Conservation (phyloP, 306 rosid species). For the Malus sieversii region DNA sequence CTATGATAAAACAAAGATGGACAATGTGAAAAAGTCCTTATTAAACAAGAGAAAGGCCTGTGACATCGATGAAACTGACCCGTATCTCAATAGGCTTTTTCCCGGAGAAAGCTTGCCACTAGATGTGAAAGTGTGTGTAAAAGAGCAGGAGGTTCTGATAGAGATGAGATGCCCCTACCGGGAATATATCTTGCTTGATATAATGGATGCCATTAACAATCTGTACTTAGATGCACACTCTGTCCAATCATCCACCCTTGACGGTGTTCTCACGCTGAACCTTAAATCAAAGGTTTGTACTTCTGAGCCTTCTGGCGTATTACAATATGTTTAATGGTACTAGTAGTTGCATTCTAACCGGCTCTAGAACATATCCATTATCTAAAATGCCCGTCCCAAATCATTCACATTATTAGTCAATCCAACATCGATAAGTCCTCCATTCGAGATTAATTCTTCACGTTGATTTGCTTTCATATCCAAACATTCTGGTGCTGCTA, state of each 20-base stretch:
- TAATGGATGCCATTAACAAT: constrained; percentile 61
- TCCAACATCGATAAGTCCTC: neutral
- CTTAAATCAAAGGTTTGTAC: constrained; percentile 77
- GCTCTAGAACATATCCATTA: neutral
- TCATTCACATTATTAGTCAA: neutral
- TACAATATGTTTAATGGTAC: neutral
- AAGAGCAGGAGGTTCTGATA: constrained; percentile 54
- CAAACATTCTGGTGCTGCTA: neutral
- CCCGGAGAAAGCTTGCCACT: constrained; percentile 26
- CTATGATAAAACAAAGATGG: constrained; percentile 28
- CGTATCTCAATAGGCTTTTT: constrained; percentile 19
- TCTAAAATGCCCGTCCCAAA: neutral
- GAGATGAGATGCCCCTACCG: constrained; percentile 76
- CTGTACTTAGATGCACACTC: constrained; percentile 64
- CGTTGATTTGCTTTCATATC: neutral
- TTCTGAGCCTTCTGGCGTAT: neutral
- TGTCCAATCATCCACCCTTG: constrained; percentile 56
- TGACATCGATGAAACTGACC: constrained; percentile 37
- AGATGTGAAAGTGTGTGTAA: constrained; percentile 51
- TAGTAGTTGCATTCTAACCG: neutral
- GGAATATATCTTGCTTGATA: constrained; percentile 60
- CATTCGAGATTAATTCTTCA: neutral
- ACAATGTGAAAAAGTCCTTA: constrained; percentile 30
- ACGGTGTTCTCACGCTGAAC: constrained; percentile 56
- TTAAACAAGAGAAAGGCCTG: constrained; percentile 62